These are phyloP conservation scores for Agapanthus africanus DNA, from an alignment of 106 monocot genomes.

Conservation along the genomic window DNA sequence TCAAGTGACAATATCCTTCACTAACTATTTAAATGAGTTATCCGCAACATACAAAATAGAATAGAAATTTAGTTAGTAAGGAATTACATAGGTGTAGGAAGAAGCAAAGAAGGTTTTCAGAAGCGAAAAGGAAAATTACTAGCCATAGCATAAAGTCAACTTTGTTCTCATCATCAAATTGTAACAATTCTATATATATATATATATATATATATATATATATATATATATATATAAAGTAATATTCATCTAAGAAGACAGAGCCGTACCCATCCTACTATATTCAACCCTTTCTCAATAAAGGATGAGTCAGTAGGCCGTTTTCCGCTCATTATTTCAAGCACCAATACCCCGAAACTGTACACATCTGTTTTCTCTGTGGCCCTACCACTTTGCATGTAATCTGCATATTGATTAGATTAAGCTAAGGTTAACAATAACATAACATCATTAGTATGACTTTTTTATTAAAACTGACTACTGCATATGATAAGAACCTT, in stretches of 20 bases:
- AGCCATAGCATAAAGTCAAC: neutral
- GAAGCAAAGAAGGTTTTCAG: neutral
- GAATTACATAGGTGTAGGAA: neutral
- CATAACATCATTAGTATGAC: neutral
- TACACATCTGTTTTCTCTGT: conserved; percentile 95
- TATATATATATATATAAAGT: too few relatives aligned
- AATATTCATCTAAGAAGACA: neutral
- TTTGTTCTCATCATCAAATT: neutral
- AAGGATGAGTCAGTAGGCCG: conserved; percentile 92
- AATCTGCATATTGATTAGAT: conserved; percentile 45
- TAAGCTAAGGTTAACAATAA: neutral
- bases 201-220: too few relatives aligned
- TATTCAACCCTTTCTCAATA: conserved; percentile 91
- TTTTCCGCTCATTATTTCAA: conserved; percentile 88
- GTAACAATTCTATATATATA: too few relatives aligned
- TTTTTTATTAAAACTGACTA: neutral
- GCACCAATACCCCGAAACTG: conserved; percentile 92
- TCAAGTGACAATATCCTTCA: neutral
- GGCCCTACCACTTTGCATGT: conserved; percentile 97
- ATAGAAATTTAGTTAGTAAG: neutral
- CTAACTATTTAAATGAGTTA: neutral
- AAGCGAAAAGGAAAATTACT: neutral
- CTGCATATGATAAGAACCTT: neutral
- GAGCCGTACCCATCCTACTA: conserved; percentile 86
- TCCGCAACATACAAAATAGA: neutral